phyloP scores from a whole-genome alignment of 345 rosid genomes.

The Eutrema heterophyllum region DNA sequence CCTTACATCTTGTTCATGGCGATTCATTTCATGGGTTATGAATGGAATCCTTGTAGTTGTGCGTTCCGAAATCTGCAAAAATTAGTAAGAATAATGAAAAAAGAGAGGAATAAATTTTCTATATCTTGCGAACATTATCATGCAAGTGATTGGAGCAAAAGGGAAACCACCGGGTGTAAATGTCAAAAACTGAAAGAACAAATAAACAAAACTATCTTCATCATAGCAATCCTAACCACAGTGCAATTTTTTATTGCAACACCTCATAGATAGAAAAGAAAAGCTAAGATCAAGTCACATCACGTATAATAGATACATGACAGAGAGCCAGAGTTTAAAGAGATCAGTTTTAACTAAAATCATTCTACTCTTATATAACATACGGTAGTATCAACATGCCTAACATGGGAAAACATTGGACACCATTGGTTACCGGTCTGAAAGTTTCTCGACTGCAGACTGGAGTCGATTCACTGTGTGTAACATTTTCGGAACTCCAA shows the following conservation, averaged over 20 bases:
- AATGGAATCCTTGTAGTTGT: constrained; percentile 57
- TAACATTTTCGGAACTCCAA: constrained; percentile 59
- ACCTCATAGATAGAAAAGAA: not conserved
- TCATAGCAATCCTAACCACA: not conserved
- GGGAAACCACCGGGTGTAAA: not conserved
- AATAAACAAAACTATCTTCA: not conserved
- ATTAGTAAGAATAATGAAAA: not conserved
- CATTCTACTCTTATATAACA: not conserved
- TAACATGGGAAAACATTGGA: not conserved
- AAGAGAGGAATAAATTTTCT: not conserved
- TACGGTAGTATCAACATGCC: not conserved
- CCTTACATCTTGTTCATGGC: constrained; percentile 81
- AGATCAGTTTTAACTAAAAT: not conserved
- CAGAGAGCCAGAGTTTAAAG: not conserved
- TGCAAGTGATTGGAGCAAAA: not conserved
- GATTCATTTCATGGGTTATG: constrained; percentile 66
- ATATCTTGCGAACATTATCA: not conserved
- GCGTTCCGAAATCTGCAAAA: constrained; percentile 59
- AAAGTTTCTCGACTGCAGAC: constrained; percentile 59
- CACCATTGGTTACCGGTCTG: constrained; percentile 42
- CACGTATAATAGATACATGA: not conserved
- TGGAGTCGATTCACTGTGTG: constrained; percentile 34
- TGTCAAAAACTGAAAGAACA: not conserved
- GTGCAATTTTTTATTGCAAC: not conserved
- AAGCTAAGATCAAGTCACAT: not conserved